Evolutionary conservation across 768 basidiomycete species (phyloP), one percentile per base, ranked within the genome.

Genomic region (Suillus hirtellus): DNA sequence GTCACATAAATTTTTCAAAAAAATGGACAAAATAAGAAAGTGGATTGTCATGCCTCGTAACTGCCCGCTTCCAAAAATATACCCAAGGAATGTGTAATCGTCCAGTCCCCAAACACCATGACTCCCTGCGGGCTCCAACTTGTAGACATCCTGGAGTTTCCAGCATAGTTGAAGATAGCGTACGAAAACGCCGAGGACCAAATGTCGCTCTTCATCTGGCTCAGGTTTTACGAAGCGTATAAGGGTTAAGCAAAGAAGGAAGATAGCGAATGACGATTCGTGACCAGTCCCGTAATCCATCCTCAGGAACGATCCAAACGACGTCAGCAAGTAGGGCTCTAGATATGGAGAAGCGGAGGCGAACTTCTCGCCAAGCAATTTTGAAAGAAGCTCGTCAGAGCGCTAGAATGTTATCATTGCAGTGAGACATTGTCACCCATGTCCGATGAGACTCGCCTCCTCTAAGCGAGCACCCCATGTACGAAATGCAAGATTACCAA

Each of bases 91-190:
- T 59, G 82, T 84, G 60, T 90, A 96, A 73, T 97, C 96, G 70
- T 98, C 96, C 43, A 99, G 78, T 1, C 96, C 97, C 97, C 96
- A 99, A 0, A 98, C 96, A 4, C 97, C 97, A 72, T 98, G 96
- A 66, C 93, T 96, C 9, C 97, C 97, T 2, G 97, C 97, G 6
- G 96, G 95, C 75, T 98, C 96, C 11, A 99, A 86, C 56, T 82
- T 86, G 74, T 98, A 99, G 38, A 86, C 84, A 66, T 95, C 92
- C 73, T 98, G 95, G 17, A 98, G 81, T 62, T 82, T 84, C 86
- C 93, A 95, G 65, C 90, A 92, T 40, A 98, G 81, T 40, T 82
- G 81, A 49, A 95, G 77, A 73, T 99, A 99, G 50, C 90, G 86
- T 34, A 84, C 72, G 68, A 92, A 93, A 14, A 94, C 78, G n/a